Percentiles rank a stretch among this genome's conserved stretches.
phyloP scores from a whole-genome alignment of 2,329 filamentous ascomycete species.

The Neoarthrinium moseri region DNA sequence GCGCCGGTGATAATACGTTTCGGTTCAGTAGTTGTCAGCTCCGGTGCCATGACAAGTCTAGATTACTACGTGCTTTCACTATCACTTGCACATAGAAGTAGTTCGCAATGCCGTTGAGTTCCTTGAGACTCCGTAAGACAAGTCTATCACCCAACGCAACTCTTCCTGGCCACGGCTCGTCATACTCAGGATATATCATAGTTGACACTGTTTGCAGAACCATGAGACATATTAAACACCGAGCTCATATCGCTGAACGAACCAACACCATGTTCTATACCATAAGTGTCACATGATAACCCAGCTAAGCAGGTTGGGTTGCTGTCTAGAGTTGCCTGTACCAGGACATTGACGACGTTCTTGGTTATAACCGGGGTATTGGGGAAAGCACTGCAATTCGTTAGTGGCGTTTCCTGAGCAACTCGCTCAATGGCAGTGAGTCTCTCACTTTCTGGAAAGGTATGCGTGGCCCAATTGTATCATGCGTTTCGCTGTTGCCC shows the following conservation, averaged over 20 bases:
- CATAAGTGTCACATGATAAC: not conserved
- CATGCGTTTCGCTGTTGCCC: not conserved
- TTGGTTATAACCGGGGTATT: not conserved
- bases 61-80: too few species aligned
- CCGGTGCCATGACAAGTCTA: too few species aligned
- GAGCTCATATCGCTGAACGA: not conserved
- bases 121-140: too few species aligned
- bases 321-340: not conserved
- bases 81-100: too few species aligned
- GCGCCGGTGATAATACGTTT: too few species aligned
- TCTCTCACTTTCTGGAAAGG: not conserved
- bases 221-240: not conserved
- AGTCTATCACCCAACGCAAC: too few species aligned
- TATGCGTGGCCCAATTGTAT: constrained; percentile 2
- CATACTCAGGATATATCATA: not conserved
- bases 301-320: not conserved
- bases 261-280: not conserved
- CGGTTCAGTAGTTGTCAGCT: too few species aligned
- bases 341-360: not conserved
- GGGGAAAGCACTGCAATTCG: not conserved
- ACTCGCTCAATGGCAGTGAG: constrained; percentile 6
- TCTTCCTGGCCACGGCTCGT: not conserved
- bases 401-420: constrained; percentile 2
- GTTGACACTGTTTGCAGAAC: constrained; percentile 10
- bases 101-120: too few species aligned